Conservation (phyloP, 2,329 filamentous ascomycete genomes). For the Sphaerostilbella broomeana region DNA sequence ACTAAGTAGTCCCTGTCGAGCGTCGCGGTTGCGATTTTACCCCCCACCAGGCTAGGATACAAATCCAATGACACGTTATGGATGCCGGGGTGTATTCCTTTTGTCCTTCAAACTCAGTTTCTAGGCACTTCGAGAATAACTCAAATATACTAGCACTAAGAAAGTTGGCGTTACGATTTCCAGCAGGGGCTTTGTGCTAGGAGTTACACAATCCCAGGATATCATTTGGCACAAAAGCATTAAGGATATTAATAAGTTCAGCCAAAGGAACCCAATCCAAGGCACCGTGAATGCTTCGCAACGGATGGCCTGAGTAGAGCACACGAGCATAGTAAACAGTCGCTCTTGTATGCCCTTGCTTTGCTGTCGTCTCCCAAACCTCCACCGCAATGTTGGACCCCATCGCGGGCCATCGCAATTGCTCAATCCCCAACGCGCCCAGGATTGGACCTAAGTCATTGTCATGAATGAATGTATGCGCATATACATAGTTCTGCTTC, state of each 20-base stretch:
- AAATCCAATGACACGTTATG: too few relatives aligned
- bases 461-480: conserved; percentile 7
- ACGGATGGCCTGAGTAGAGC: conserved; percentile 5
- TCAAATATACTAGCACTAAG: too few relatives aligned
- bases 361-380: conserved; percentile 4
- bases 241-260: conserved; percentile 5
- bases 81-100: too few relatives aligned
- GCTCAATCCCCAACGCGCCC: conserved; percentile 7
- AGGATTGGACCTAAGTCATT: conserved; percentile 3
- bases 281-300: conserved; percentile 6
- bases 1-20: too few relatives aligned
- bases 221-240: conserved; percentile 6
- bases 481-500: conserved; percentile 4
- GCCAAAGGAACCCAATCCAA: conserved; percentile 4
- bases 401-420: conserved; percentile 9
- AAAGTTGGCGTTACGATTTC: too few relatives aligned
- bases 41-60: too few relatives aligned
- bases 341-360: too few relatives aligned
- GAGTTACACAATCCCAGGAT: conserved; percentile 7
- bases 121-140: too few relatives aligned
- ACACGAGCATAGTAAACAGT: conserved; percentile 6
- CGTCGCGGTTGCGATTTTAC: too few relatives aligned
- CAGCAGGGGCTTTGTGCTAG: not conserved
- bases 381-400: conserved; percentile 6
- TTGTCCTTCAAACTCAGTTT: too few relatives aligned